Conservation (phyloP, 306 rosid genomes). For the Neltuma alba region DNA sequence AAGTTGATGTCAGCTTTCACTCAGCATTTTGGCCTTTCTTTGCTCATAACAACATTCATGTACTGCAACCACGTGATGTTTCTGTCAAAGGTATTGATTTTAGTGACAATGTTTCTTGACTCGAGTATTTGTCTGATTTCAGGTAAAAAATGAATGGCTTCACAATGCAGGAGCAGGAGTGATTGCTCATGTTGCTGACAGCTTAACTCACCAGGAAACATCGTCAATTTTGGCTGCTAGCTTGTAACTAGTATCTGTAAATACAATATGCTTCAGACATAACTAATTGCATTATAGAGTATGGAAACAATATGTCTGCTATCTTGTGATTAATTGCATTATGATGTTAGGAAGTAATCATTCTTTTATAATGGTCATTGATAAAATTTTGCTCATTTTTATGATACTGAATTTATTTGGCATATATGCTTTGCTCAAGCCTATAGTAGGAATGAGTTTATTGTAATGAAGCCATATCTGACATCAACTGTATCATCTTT, state of each 20-base stretch:
- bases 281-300: conserved; percentile 21
- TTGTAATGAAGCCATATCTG: conserved; percentile 10
- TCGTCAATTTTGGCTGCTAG: conserved; percentile 59
- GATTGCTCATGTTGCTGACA: conserved; percentile 90
- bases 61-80: conserved; percentile 33
- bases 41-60: conserved; percentile 98
- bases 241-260: conserved; percentile 51
- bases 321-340: conserved; percentile 53
- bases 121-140: conserved; percentile 32
- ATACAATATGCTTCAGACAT: conserved; percentile 9
- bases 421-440: background rate
- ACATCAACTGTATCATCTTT: background rate
- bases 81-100: conserved; percentile 21
- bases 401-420: background rate
- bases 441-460: background rate
- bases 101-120: conserved; percentile 24
- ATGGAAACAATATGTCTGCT: conserved; percentile 41
- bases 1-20: conserved; percentile 95
- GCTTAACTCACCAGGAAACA: conserved; percentile 77
- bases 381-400: background rate
- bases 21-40: conserved; percentile 88
- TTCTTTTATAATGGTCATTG: conserved; percentile 21
- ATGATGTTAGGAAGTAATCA: conserved; percentile 12
- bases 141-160: conserved; percentile 95
- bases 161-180: conserved; percentile 93